Evolutionary conservation across 2,329 filamentous ascomycete genomes (phyloP).

Genomic region (Endoconidiophora polonica): DNA sequence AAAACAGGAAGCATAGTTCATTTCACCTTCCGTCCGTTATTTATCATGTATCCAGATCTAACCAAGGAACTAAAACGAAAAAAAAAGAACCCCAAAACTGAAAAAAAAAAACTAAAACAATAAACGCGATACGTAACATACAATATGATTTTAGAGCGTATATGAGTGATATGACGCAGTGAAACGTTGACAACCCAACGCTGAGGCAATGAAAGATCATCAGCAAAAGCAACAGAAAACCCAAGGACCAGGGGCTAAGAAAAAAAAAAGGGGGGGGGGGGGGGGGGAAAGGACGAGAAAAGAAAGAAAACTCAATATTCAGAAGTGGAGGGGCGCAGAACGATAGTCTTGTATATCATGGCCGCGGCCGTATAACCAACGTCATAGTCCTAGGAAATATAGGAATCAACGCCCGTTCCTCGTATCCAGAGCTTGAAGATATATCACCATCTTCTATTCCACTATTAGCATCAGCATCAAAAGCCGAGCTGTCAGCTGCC

Average conservation of each 20-base stretch:
- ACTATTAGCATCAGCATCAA: not conserved
- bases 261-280: no score
- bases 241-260: not conserved
- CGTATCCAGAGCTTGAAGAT: not conserved
- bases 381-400: not conserved
- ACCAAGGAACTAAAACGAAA: not conserved
- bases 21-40: no score
- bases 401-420: no score
- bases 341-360: not conserved
- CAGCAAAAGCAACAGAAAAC: not conserved
- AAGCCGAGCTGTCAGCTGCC: not conserved
- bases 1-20: not conserved
- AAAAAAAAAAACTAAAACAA: conserved; percentile 1
- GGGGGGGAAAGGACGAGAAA: no score
- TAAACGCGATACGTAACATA: no score
- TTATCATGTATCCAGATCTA: no score
- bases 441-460: not conserved
- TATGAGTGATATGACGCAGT: not conserved
- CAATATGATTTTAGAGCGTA: no score
- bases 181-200: not conserved
- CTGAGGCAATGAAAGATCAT: not conserved
- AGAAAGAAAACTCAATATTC: no score
- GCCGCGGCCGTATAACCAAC: not conserved
- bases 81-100: not conserved
- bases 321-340: no score